Evolutionary conservation across 352 stramenopile genomes (phyloP).

Genomic region (Phytophthora fragariaefolia): DNA sequence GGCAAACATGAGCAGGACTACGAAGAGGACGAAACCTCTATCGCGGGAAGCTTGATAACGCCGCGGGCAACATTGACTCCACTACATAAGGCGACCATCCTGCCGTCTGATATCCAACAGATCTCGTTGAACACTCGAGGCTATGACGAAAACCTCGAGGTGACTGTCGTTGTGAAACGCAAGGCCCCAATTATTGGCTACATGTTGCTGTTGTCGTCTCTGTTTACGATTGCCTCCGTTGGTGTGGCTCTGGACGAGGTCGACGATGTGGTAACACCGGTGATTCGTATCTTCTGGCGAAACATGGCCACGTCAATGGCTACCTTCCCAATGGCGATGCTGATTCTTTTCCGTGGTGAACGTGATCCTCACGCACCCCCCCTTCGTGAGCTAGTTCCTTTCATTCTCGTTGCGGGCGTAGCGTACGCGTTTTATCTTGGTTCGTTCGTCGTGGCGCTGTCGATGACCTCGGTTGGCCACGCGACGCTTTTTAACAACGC

Average conservation of each 20-base stretch:
- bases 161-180: slow-evolving; percentile 75
- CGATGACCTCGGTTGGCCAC: slow-evolving; percentile 79
- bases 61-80: slow-evolving; percentile 38
- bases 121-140: slow-evolving; percentile 77
- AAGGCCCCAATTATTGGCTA: slow-evolving; percentile 76
- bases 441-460: slow-evolving; percentile 73
- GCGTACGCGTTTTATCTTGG: slow-evolving; percentile 81
- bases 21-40: slow-evolving; percentile 40
- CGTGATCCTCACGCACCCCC: slow-evolving; percentile 33
- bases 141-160: slow-evolving; percentile 72
- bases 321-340: slow-evolving; percentile 56
- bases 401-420: slow-evolving; percentile 53
- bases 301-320: slow-evolving; percentile 72
- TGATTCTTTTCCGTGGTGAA: slow-evolving; percentile 42
- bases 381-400: slow-evolving; percentile 44
- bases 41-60: slow-evolving; percentile 30
- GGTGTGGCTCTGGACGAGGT: slow-evolving; percentile 79
- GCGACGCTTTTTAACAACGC: slow-evolving; percentile 87
- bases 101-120: slow-evolving; percentile 76
- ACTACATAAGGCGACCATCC: slow-evolving; percentile 46
- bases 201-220: slow-evolving; percentile 61
- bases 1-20: slow-evolving; percentile 44
- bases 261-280: slow-evolving; percentile 54
- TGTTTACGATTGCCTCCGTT: slow-evolving; percentile 82
- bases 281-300: slow-evolving; percentile 90